Conservation (phyloP, 352 stramenopile species). For the Globisporangium okanoganense region DNA sequence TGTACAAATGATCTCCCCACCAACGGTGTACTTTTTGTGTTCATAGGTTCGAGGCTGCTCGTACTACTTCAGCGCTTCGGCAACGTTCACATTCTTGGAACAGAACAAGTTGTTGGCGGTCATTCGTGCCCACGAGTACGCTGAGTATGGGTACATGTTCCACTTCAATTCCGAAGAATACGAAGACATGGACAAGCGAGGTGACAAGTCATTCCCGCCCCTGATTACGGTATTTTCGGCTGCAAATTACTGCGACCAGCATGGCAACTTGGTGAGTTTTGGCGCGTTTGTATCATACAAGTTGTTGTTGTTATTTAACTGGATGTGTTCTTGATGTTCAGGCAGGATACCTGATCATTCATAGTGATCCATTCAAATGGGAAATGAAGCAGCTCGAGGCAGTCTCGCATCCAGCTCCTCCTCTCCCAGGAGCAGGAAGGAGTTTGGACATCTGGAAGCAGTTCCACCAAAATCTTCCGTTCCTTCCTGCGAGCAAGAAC, state of each 20-base stretch:
- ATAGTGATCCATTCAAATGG: conserved; percentile 39
- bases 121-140: conserved; percentile 81
- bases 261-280: conserved; percentile 54
- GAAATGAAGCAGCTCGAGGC: conserved; percentile 52
- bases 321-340: conserved; percentile 8
- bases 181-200: conserved; percentile 37
- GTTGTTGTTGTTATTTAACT: neutral
- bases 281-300: neutral
- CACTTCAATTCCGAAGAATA: conserved; percentile 54
- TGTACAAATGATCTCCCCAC: too few relatives aligned
- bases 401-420: conserved; percentile 47
- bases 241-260: conserved; percentile 94
- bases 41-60: conserved; percentile 66
- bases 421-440: conserved; percentile 40
- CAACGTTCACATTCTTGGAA: conserved; percentile 66
- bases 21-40: neutral
- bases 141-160: conserved; percentile 61
- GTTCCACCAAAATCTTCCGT: conserved; percentile 75
- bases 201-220: conserved; percentile 46
- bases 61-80: conserved; percentile 86
- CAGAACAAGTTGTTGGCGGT: conserved; percentile 65
- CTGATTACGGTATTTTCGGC: conserved; percentile 95
- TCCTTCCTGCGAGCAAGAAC: conserved; percentile 72
- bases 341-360: conserved; percentile 57
- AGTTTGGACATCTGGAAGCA: conserved; percentile 65